Evolutionary conservation across 495 filamentous ascomycete species (phyloP), one percentile per base, ranked within the genome.

Genomic region (Hypoxylon fragiforme): DNA sequence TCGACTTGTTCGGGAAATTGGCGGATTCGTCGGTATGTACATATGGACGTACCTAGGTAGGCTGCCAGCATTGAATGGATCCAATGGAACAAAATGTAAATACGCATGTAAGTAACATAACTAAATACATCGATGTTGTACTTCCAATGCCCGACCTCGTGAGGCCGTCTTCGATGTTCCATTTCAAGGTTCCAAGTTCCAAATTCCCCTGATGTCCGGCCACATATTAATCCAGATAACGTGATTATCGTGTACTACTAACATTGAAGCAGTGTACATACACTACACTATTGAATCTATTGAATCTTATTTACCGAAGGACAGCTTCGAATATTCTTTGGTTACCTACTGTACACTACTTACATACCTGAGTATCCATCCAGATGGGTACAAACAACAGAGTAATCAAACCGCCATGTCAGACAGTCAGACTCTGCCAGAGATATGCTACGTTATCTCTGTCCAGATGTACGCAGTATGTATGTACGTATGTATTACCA

Each of bases 1-100:
- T 41, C 41, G 15, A 22, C 18, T 35, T 41, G 35, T 58, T 49
- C 24, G 31, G 32, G 49, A 60, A 50, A 54, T 60, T 60, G 37
- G 49, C 56, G 48, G 55, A 47, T 52, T 37, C 8, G 14, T 3
- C 41, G 40, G 54, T 57, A 50, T 46, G 34, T 44, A 34, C 36
- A 45, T 35, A 45, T 28, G 24, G 12, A 12, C n/a, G 5, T 35
- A 30, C 26, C 26, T 30, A 11, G 26, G 26, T 11, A 5, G 26
- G 26, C 26, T 30, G 26, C 26, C 26, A 5, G 26, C 5, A 11
- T 11, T 30, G 26, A 11, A n/a, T n/a, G n/a, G n/a, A n/a, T n/a
- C n/a, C n/a, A n/a, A n/a, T n/a, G 24, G 24, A 4, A 28, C 24
- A 9, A 28, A 28, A 28, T 28, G 24, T 9, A 28, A 9, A 9